Conservation (phyloP, 306 rosid genomes). For the Abrus precatorius region DNA sequence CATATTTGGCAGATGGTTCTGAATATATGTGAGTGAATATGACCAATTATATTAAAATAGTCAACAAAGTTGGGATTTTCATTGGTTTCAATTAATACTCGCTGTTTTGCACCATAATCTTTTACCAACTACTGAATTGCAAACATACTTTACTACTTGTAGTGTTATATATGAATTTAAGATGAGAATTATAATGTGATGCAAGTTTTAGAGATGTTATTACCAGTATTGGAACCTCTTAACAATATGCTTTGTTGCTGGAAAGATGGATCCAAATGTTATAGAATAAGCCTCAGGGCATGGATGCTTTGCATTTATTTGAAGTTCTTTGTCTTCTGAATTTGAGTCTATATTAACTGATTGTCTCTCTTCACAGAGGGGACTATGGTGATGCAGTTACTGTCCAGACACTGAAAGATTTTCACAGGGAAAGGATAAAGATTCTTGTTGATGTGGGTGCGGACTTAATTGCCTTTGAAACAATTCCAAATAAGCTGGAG, state of each 20-base stretch:
- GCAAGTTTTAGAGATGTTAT: neutral
- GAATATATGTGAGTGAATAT: conserved; percentile 59
- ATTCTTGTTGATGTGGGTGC: conserved; percentile 82
- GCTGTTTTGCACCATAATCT: neutral
- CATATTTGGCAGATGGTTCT: conserved; percentile 84
- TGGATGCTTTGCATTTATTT: neutral
- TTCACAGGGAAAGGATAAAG: conserved; percentile 84
- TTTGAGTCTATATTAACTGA: conserved; percentile 7
- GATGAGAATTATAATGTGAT: conserved; percentile 9
- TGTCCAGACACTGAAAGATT: conserved; percentile 70
- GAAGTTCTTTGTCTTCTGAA: neutral
- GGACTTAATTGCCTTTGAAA: conserved; percentile 89
- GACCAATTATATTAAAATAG: neutral
- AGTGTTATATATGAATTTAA: neutral
- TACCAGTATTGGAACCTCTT: conserved; percentile 4
- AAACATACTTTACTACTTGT: neutral
- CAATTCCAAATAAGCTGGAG: conserved; percentile 83
- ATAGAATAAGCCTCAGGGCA: neutral
- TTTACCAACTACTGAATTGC: conserved; percentile 1
- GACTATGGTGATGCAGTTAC: conserved; percentile 75
- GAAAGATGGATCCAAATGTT: neutral
- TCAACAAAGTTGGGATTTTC: neutral
- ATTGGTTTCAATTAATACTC: neutral
- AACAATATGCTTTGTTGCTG: neutral
- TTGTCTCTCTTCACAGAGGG: conserved; percentile 62